Evolutionary conservation across 1,284 basidiomycete species (phyloP).

Genomic region (Ganoderma sinense): DNA sequence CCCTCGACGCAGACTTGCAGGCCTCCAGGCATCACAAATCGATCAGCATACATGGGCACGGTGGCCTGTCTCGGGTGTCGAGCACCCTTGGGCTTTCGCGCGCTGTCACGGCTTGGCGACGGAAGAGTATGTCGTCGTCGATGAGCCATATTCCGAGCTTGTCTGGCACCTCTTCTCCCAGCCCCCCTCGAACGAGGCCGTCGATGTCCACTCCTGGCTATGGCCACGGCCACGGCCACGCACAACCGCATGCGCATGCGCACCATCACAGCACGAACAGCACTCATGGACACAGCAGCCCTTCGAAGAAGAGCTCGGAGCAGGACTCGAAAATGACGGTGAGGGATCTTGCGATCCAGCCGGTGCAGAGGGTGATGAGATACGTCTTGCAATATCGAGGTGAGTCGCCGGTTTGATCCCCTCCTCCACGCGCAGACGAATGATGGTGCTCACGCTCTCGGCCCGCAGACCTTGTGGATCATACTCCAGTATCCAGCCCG

Average conservation of each 20-base stretch:
- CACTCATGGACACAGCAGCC: constrained; percentile 20
- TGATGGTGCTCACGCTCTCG: background rate
- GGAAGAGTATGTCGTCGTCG: constrained; percentile 38
- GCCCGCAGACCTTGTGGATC: constrained; percentile 49
- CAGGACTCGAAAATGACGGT: constrained; percentile 46
- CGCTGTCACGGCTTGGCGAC: constrained; percentile 33
- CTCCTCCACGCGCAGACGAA: constrained; percentile 12
- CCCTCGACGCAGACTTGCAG: constrained; percentile 5
- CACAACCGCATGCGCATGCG: background rate
- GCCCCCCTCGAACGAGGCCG: constrained; percentile 3
- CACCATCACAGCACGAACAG: constrained; percentile 6
- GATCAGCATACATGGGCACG: constrained; percentile 19
- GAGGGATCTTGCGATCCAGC: constrained; percentile 72
- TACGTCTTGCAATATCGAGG: constrained; percentile 75
- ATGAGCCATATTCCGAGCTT: constrained; percentile 30
- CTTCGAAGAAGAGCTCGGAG: constrained; percentile 21
- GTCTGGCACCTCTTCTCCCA: constrained; percentile 17
- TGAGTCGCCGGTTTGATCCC: constrained; percentile 39
- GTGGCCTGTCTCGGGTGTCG: constrained; percentile 20
- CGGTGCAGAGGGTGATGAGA: constrained; percentile 72
- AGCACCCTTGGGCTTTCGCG: constrained; percentile 29
- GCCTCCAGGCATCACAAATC: constrained; percentile 7
- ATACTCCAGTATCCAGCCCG: constrained; percentile 52
- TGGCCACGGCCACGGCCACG: constrained; percentile 1
- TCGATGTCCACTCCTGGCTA: constrained; percentile 2